A percentile compares a stretch with the other conserved stretches of the same genome.
Conservation (phyloP, 768 basidiomycete species). For the Pleurotus citrinopileatus region DNA sequence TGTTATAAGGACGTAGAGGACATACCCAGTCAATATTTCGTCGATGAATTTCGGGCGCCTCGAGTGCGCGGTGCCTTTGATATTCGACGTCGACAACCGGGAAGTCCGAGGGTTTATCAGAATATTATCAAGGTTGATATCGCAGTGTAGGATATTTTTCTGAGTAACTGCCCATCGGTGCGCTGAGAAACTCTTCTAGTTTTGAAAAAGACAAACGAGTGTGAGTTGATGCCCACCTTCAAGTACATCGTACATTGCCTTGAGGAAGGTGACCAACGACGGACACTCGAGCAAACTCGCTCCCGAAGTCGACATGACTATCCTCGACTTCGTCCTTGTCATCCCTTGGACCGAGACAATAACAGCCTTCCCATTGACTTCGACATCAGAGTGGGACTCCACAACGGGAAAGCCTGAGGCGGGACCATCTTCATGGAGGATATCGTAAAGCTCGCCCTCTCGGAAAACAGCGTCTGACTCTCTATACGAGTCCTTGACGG, state of each 20-base stretch:
- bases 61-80: too few species aligned
- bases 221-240: neutral
- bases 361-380: neutral
- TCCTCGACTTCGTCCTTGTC: neutral
- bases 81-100: too few species aligned
- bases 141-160: neutral
- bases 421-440: too few species aligned
- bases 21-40: neutral
- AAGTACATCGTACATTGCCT: constrained; percentile 6
- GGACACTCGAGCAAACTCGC: neutral
- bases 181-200: neutral
- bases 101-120: neutral
- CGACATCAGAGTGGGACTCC: too few species aligned
- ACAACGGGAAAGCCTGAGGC: too few species aligned
- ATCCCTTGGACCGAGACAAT: neutral
- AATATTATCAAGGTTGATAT: neutral
- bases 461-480: too few species aligned
- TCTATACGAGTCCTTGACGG: constrained; percentile 4
- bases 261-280: neutral
- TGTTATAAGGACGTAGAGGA: neutral
- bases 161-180: neutral
- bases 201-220: too few species aligned
- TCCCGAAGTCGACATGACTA: neutral
- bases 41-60: constrained; percentile 2
- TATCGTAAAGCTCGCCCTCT: too few species aligned